phyloP scores from a whole-genome alignment of 768 basidiomycete species.

The Chlorophyllum brunneum region DNA sequence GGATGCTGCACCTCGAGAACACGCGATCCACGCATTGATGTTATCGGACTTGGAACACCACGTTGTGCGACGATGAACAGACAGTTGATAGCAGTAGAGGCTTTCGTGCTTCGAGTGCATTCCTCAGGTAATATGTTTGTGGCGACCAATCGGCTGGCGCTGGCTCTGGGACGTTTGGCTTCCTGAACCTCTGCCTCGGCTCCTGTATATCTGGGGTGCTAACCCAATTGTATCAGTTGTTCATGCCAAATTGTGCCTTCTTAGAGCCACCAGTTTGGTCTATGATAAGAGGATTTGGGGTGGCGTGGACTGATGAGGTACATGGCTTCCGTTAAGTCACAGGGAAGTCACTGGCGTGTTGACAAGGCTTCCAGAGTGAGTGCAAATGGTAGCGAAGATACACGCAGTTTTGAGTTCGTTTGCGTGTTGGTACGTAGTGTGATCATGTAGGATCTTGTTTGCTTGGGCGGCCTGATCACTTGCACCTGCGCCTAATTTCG shows the following conservation, averaged over 20 bases:
- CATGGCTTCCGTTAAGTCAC: too few species aligned
- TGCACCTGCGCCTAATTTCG: not conserved
- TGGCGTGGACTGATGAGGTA: too few species aligned
- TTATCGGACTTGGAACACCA: not conserved
- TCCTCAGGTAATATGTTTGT: not conserved
- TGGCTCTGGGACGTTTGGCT: not conserved
- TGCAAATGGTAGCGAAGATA: not conserved
- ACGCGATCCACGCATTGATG: too few species aligned
- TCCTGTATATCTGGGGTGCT: slow-evolving; percentile 1
- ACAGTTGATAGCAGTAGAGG: not conserved
- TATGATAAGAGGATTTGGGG: too few species aligned
- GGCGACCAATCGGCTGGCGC: slow-evolving; percentile 6
- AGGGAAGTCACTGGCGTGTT: too few species aligned
- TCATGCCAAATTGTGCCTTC: not conserved
- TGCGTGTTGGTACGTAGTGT: not conserved
- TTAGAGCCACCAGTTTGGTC: too few species aligned
- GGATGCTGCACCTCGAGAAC: too few species aligned
- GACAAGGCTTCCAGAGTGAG: too few species aligned
- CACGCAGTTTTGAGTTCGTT: not conserved
- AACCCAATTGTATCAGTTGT: not conserved
- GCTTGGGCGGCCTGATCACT: not conserved
- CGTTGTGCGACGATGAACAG: not conserved
- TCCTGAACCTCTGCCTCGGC: not conserved
- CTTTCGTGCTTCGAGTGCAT: not conserved
- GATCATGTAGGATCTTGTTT: not conserved